A percentile compares a stretch with the other conserved stretches of the same genome.
These are phyloP conservation scores for Schwanniomyces etchellsii DNA, from an alignment of 1,139 yeast genomes.

Conservation along the genomic window DNA sequence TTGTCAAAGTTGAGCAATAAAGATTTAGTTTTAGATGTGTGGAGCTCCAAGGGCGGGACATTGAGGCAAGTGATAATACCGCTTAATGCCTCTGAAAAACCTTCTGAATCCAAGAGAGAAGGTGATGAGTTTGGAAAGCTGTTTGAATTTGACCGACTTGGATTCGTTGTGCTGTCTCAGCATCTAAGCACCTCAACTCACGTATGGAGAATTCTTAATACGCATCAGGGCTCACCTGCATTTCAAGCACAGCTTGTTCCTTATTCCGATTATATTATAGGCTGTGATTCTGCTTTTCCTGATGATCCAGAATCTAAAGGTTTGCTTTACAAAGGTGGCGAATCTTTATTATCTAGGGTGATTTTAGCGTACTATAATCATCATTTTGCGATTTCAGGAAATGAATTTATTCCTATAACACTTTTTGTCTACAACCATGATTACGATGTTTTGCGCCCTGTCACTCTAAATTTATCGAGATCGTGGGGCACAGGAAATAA, in stretches of 20 bases:
- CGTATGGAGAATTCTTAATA: constrained; percentile 81
- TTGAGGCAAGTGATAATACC: constrained; percentile 48
- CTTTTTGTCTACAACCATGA: constrained; percentile 87
- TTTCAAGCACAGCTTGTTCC: constrained; percentile 78
- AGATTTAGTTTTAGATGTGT: constrained; percentile 56
- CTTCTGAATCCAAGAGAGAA: constrained; percentile 12
- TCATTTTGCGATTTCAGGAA: constrained; percentile 31
- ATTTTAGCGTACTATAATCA: constrained; percentile 52
- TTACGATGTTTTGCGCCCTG: constrained; percentile 80
- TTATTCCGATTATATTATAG: constrained; percentile 83
- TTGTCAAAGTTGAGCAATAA: constrained; percentile 19
- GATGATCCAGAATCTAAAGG: constrained; percentile 52
- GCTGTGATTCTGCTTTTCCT: constrained; percentile 59
- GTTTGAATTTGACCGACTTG: constrained; percentile 36
- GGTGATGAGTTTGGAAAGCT: constrained; percentile 7
- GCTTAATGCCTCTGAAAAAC: constrained; percentile 14
- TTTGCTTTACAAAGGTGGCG: constrained; percentile 79
- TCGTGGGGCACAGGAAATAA: constrained; percentile 48
- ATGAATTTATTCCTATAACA: constrained; percentile 37
- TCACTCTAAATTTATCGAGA: constrained; percentile 54
- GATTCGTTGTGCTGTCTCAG: constrained; percentile 70
- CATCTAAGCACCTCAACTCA: constrained; percentile 72
- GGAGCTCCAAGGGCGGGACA: constrained; percentile 88
- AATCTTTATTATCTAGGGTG: constrained; percentile 66
- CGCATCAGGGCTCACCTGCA: constrained; percentile 80